Base-by-base conservation (phyloP, 306 rosid genomes). In the Inga laurina region DNA sequence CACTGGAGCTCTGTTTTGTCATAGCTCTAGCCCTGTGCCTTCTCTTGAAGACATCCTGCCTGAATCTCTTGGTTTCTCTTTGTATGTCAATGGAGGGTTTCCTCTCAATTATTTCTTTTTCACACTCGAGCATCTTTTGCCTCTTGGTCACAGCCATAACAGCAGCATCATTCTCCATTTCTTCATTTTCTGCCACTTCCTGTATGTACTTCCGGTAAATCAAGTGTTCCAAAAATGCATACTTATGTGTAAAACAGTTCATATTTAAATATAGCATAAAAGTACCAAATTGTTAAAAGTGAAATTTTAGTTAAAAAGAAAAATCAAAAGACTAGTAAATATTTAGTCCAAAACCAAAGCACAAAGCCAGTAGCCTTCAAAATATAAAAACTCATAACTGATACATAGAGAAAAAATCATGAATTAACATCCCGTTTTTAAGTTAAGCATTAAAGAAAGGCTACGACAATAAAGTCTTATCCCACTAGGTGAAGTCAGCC, bases 11-110 rank as follows among this genome's bases (percentile, higher is more conserved):
- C 74, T 75, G 89, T 57, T 74, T 88, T 80, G 76, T 76, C 67
- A 76, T 82, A 71, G 86, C 92, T 84, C 93, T 92, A 78, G 95
- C 93, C 85, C 88, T 90, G 80, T 95, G 94, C 89, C 94, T 89
- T 91, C 97, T 90, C 91, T 91, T 95, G 92, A 93, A 95, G 80
- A 95, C 90, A 88, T 95, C 98, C 84, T 93, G 97, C 79, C 98
- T 87, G 87, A 94, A 87, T 89, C 90, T 92, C 90, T 90, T 95
- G 70, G 98, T 95, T 88, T 95, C 97, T 59, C 5, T 86, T 79
- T 88, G 91, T 81, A 95, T 89, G 84, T 95, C 98, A 85, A 91
- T 84, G 85, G 87, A 90, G 30, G 98, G 98, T 72, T 52, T 91
- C 83, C 85, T 90, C 93, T 91, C 98, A 34, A 93, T 93, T 78